phyloP scores from a whole-genome alignment of 1,284 basidiomycete species.

The Flammula alnicola region DNA sequence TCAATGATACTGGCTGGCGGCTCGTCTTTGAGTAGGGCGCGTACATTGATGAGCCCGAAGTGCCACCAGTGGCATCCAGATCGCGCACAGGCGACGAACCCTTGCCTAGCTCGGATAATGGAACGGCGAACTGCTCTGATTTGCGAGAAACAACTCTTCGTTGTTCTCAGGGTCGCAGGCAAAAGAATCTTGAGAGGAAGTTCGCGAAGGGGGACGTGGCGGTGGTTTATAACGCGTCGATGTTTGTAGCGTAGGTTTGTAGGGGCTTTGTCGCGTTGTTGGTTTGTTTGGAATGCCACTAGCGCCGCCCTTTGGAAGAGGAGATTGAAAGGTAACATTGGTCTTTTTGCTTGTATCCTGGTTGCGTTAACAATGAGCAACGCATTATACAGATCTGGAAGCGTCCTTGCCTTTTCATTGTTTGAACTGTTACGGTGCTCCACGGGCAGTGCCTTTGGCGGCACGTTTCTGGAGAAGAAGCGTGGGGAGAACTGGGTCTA shows the following conservation, averaged over 20 bases:
- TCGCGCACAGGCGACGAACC: conserved; percentile 21
- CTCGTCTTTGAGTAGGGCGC: conserved; percentile 9
- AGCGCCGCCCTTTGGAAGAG: conserved; percentile 15
- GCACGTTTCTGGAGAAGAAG: conserved; percentile 27
- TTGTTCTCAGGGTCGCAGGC: conserved; percentile 53
- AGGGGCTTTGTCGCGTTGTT: conserved; percentile 16
- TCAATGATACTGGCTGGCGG: conserved; percentile 16
- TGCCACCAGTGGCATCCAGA: conserved; percentile 14
- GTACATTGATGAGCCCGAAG: conserved; percentile 17
- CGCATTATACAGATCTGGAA: neutral
- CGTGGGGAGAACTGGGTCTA: conserved; percentile 28
- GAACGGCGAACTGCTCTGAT: conserved; percentile 56
- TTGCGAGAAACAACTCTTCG: conserved; percentile 49
- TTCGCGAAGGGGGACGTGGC: conserved; percentile 18
- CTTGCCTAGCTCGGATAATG: conserved; percentile 58
- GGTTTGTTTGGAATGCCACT: conserved; percentile 13
- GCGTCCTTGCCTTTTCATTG: conserved; percentile 16
- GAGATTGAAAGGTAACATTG: conserved; percentile 26
- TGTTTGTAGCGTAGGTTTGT: conserved; percentile 18
- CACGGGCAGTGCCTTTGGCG: conserved; percentile 8
- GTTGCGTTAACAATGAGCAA: conserved; percentile 3
- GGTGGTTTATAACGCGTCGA: conserved; percentile 23
- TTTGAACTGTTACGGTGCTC: conserved; percentile 8
- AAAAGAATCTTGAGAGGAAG: conserved; percentile 59
- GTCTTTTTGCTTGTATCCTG: conserved; percentile 26